A percentile compares a stretch with the other conserved stretches of the same genome.
Conservation (phyloP, 2,329 filamentous ascomycete species). For the Ceratocystis huliohia region DNA sequence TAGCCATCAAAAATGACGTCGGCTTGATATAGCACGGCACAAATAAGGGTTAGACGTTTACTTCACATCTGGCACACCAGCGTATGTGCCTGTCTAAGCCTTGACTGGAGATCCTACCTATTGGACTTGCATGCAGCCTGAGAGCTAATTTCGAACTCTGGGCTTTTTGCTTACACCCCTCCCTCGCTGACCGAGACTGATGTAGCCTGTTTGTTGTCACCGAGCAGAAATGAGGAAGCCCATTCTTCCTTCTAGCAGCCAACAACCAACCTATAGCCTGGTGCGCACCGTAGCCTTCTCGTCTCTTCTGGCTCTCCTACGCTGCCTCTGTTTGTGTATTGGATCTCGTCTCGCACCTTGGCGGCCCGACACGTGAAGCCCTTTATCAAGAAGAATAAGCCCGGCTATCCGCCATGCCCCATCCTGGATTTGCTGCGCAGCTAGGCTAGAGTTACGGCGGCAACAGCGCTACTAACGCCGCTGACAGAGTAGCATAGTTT, state of each 20-base stretch:
- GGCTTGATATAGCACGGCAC: not conserved
- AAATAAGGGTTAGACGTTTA: not conserved
- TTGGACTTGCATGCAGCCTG: not conserved
- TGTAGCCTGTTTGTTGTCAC: too few relatives aligned
- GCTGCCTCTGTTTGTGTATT: too few relatives aligned
- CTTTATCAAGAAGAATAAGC: not conserved
- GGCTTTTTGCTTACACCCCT: not conserved
- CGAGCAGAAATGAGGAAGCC: too few relatives aligned
- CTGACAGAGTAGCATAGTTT: not conserved
- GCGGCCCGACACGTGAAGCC: not conserved
- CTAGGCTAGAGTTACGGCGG: not conserved
- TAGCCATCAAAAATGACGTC: not conserved
- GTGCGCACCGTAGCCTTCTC: too few relatives aligned
- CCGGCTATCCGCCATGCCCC: not conserved
- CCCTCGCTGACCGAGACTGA: too few relatives aligned
- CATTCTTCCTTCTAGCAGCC: too few relatives aligned
- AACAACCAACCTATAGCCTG: too few relatives aligned
- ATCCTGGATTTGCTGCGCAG: not conserved
- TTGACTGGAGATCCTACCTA: not conserved
- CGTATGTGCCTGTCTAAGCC: not conserved
- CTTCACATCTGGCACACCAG: not conserved
- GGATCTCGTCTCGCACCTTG: not conserved
- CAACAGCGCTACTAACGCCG: not conserved
- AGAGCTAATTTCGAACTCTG: not conserved
- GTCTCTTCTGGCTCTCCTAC: too few relatives aligned